phyloP scores from a whole-genome alignment of 176 grass and related monocot genomes.

The Aegilops speltoides region DNA sequence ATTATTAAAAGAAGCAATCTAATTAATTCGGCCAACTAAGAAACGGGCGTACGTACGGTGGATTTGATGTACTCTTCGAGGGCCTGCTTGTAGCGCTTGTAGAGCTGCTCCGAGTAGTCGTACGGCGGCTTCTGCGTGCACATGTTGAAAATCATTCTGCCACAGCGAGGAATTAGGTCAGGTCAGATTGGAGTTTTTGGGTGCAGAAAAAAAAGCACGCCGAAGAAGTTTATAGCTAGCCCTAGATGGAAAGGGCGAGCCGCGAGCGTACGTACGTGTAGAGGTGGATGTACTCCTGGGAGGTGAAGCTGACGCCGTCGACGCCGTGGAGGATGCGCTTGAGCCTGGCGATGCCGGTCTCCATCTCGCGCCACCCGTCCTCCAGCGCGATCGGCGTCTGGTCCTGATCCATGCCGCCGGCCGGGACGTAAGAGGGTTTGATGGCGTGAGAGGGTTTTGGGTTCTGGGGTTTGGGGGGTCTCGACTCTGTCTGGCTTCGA shows the following conservation, averaged over 20 bases:
- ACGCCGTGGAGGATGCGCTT: conserved; percentile 47
- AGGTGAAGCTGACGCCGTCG: conserved; percentile 30
- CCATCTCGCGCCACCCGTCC: background rate
- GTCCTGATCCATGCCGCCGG: background rate
- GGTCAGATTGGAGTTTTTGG: background rate
- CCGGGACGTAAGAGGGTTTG: background rate
- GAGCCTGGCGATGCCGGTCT: conserved; percentile 39
- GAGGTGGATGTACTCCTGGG: conserved; percentile 61
- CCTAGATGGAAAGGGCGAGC: too few species aligned
- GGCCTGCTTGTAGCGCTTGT: conserved; percentile 31
- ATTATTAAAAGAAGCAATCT: background rate
- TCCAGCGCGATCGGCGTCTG: background rate
- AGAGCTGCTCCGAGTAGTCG: conserved; percentile 80
- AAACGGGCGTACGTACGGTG: conserved; percentile 28
- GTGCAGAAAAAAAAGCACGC: too few species aligned
- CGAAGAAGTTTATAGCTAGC: too few species aligned
- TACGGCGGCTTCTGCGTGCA: conserved; percentile 81
- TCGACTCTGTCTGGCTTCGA: too few species aligned
- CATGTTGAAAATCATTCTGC: conserved; percentile 86
- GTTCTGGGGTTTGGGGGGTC: background rate
- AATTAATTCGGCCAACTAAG: background rate
- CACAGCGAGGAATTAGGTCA: background rate
- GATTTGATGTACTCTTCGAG: conserved; percentile 49
- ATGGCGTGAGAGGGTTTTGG: background rate
- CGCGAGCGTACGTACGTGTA: conserved; percentile 55